These are phyloP conservation scores for Dryadomyces quercivorus DNA, from an alignment of 2,329 filamentous ascomycete species.

Conservation along the genomic window DNA sequence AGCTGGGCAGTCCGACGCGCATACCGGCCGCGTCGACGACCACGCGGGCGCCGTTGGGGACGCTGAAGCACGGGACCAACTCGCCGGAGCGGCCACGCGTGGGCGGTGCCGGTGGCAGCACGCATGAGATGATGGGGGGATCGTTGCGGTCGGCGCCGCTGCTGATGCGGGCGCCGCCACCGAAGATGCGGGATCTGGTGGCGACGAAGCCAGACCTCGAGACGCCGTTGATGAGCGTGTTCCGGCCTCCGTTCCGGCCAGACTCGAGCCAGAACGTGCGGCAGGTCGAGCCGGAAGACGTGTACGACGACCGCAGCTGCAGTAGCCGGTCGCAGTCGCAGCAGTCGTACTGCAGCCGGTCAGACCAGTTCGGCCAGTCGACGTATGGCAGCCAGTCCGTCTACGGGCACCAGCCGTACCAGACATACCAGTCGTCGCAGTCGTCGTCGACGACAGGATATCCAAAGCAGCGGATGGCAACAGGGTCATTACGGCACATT, in stretches of 20 bases:
- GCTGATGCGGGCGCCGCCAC: constrained; percentile 57
- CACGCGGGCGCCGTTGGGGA: constrained; percentile 52
- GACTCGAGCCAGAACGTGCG: constrained; percentile 40
- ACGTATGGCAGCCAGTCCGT: background rate
- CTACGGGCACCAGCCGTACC: constrained; percentile 5
- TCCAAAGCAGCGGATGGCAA: constrained; percentile 17
- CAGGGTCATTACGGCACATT: constrained; percentile 45
- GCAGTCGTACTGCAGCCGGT: constrained; percentile 1
- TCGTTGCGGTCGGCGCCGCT: constrained; percentile 42
- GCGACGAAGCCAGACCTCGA: constrained; percentile 37
- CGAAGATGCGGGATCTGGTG: constrained; percentile 78
- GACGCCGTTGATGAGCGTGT: constrained; percentile 26
- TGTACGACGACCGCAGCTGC: constrained; percentile 55
- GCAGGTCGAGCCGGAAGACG: constrained; percentile 63
- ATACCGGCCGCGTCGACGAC: background rate
- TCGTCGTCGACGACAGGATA: constrained; percentile 17
- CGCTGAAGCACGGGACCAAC: constrained; percentile 59
- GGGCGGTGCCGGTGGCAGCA: too few species aligned
- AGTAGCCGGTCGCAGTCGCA: constrained; percentile 9
- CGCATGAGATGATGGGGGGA: background rate
- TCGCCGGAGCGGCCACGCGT: constrained; percentile 60
- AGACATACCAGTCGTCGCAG: background rate
- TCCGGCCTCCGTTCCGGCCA: constrained; percentile 26
- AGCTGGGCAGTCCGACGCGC: constrained; percentile 55
- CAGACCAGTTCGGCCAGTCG: background rate